phyloP scores from a whole-genome alignment of 2,329 filamentous ascomycete genomes.

The Kalaharituber pfeilii region DNA sequence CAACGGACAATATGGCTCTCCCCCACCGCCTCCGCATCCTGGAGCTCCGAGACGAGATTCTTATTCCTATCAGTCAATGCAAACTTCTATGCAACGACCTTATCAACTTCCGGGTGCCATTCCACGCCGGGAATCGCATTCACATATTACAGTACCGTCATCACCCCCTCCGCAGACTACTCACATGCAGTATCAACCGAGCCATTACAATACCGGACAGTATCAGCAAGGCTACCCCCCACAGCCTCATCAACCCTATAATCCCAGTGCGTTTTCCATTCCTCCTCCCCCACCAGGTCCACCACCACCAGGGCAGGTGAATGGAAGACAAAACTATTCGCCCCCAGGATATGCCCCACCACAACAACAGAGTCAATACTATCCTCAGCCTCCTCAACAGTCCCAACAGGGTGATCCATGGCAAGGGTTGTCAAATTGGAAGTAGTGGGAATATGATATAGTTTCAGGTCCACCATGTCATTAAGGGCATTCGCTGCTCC shows the following conservation, averaged over 20 bases:
- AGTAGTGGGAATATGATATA: background rate
- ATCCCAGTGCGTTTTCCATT: background rate
- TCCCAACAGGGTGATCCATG: background rate
- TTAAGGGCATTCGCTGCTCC: too few relatives aligned
- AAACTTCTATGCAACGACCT: background rate
- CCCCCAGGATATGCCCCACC: background rate
- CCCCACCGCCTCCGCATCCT: background rate
- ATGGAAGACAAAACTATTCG: background rate
- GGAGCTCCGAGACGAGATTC: background rate
- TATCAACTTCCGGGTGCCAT: background rate
- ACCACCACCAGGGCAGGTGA: background rate
- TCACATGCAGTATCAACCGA: background rate
- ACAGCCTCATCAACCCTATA: background rate
- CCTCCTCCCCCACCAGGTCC: slow-evolving; percentile 1
- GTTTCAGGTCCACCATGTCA: background rate
- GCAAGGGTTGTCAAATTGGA: background rate
- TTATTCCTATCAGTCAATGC: background rate
- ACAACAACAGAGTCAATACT: background rate
- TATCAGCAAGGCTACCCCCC: background rate
- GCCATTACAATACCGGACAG: background rate
- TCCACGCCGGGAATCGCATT: background rate
- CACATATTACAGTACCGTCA: background rate
- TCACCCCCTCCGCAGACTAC: background rate
- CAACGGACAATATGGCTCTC: background rate
- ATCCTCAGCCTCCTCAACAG: background rate